Base-by-base conservation (phyloP, 306 rosid genomes). In the Lotus japonicus region DNA sequence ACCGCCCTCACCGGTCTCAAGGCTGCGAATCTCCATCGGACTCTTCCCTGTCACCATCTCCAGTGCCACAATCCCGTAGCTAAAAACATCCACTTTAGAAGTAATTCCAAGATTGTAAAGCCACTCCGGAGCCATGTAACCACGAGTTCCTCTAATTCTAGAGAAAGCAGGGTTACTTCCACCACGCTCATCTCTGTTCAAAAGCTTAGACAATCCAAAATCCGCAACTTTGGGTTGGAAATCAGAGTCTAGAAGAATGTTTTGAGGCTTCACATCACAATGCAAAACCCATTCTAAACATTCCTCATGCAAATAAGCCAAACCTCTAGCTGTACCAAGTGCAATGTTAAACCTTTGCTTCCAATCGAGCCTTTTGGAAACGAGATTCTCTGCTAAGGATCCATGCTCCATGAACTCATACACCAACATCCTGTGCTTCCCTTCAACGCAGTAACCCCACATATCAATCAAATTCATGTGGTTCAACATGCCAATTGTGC, bases 231-330 rank as follows among this genome's bases (percentile, higher is more conserved):
- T 89, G 14, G 92, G 88, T 2, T 63, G 64, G 38, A 65, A 84
- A 11, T 72, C 54, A 1, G 82, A 66, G 71, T 83, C 83, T 4
- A 89, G 46, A 4, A 89, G 85, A 63, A 86, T 84, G 57, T 89
- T 89, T 5, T 84, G 85, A 62, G 90, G 92, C 82, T 84, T 89
- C 19, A 84, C 87, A 36, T 89, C 96, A 14, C 89, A 89, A 16
- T 86, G 96, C n/a, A 89, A 66, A 64, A 86, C 76, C 96, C 96
- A 89, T 67, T 89, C 95, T 63, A 83, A 81, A 74, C 96, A 89
- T 66, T 86, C 96, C 43, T 89, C 92, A 3, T 89, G 92, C 31
- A 89, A 45, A 79, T 89, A 89, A 65, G 92, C 85, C 3, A 89
- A 72, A 4, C 96, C 96, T 71, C 70, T 89, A 0, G 92, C 90